Evolutionary conservation across 2,329 filamentous ascomycete species (phyloP), one percentile per base, ranked within the genome.

Genomic region (Aspergillus caelatus): DNA sequence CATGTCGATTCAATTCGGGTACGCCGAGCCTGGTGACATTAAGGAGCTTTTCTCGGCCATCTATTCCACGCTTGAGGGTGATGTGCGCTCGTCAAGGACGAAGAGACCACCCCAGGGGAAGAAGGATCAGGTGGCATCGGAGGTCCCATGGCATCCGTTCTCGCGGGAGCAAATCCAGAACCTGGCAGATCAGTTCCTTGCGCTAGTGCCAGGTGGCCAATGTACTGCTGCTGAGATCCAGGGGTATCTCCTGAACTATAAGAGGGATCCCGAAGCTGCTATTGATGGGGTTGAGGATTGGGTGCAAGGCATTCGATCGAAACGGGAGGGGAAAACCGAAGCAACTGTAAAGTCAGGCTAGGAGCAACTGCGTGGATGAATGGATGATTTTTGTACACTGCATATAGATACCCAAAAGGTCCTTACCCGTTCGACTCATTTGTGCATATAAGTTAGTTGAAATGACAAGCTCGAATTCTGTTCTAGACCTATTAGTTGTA

Each of bases 1-100:
- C 68, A 82, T 86, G 75, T 86, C 85, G 63, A 83, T 92, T 16
- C 77, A 81, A 59, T 91, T 91, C 72, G 78, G 74, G 3, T 77
- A 75, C 57, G 75, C 80, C 6, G 76, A 74, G 21, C 63, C 68
- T 6, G 69, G 69, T 10, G 76, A 78, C 16, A 73, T 81, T 21
- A 65, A 73, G 43, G 75, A 80, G 30, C 71, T 82, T 6, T 82
- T 80, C 67, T 68, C 71, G 14, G 77, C 76, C 3, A 79, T 79
- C 4, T 80, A 79, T 54, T 68, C 70, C 1, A 69, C 71, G 0
- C 68, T 73, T 30, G 72, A 78, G 46, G 72, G 72, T 12, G 75
- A 78, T 32, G 48, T 69, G 14, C 73, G 66, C 3, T 48, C 34
- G 7, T 39, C 60, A 16, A 50, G 23, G 12, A 26, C 23, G 4